Evolutionary conservation across 2,329 filamentous ascomycete species (phyloP), one percentile per base, ranked within the genome.

Genomic region (Lomentospora prolificans): DNA sequence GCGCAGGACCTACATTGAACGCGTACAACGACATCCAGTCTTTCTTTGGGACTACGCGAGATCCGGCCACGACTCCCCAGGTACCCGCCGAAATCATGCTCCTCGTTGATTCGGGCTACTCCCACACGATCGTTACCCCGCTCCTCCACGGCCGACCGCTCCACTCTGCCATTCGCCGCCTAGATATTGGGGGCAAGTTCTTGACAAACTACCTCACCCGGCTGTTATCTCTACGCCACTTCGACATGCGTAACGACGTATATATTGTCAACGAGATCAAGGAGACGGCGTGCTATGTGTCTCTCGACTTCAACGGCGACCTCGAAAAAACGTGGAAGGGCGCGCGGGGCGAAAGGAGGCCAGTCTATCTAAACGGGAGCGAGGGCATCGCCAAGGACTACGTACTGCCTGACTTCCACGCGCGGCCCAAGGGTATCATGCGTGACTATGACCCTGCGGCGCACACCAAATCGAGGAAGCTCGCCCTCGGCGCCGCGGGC

Each of bases 181-280:
- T 99, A 50, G 90, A 96, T 55, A 80, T 97, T 5, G 94, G 94
- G 46, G 94, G 94, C 57, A 97, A 96, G 70, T 81, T 95, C 53
- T 74, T 99, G 59, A 96, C 92, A 22, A 97, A 97, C 67, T 87
- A 95, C 67, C 77, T 99, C 31, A 92, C 94, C 51, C 88, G 94
- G 57, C 78, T 95, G 14, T 83, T 97, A 17, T 96, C 91, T 1
- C 78, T 95, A 12, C 86, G 94, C 5, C 90, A 96, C 65, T 96
- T 95, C 69, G 92, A 96, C 67, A 91, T 99, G 83, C 84, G 94
- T 59, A 91, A 95, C 68, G 94, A 99, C 64, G 86, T 88, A 1
- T 86, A 95, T 68, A 86, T 97, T 53, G 90, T 96, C 67, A 96
- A 96, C 64, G 89, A 96, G 68, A 91, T 97, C 70, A 99, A 99